Conservation (phyloP, 352 stramenopile species). For the Globisporangium spinosum region DNA sequence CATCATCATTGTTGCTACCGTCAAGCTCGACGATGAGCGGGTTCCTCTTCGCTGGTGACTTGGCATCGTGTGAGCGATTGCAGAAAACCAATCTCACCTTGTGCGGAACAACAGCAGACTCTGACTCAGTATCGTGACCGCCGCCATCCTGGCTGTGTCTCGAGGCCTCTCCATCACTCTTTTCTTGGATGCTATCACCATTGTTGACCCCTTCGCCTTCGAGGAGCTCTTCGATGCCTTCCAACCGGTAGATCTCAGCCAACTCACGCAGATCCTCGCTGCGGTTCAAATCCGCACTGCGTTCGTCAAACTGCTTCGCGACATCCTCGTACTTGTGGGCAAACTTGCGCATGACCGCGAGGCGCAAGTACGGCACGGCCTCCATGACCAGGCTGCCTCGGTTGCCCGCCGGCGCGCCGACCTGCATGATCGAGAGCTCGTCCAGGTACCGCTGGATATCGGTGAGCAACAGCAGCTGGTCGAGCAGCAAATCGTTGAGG, state of each 20-base stretch:
- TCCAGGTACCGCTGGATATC: constrained; percentile 95
- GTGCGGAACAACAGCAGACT: constrained; percentile 19
- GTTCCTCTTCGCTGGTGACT: constrained; percentile 27
- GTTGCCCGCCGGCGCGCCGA: constrained; percentile 25
- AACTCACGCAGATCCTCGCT: constrained; percentile 61
- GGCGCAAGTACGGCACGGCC: constrained; percentile 62
- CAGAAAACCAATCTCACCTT: constrained; percentile 44
- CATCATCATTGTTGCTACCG: constrained; percentile 25
- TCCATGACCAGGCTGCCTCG: constrained; percentile 76
- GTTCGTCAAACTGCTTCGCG: constrained; percentile 42
- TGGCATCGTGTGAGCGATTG: constrained; percentile 19
- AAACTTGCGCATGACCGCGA: constrained; percentile 48
- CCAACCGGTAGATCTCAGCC: constrained; percentile 75
- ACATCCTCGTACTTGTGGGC: constrained; percentile 34
- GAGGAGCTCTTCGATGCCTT: constrained; percentile 74
- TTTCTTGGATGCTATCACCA: not conserved
- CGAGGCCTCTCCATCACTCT: not conserved
- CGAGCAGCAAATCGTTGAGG: constrained; percentile 92
- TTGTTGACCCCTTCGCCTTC: constrained; percentile 24
- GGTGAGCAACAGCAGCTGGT: constrained; percentile 93
- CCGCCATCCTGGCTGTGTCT: constrained; percentile 11
- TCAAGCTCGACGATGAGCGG: constrained; percentile 63
- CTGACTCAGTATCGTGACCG: constrained; percentile 11
- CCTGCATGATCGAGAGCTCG: constrained; percentile 91
- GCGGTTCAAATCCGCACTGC: constrained; percentile 40